A percentile compares a stretch with the other conserved stretches of the same genome.
Conservation (phyloP, 345 rosid genomes). For the Kernera saxatilis region DNA sequence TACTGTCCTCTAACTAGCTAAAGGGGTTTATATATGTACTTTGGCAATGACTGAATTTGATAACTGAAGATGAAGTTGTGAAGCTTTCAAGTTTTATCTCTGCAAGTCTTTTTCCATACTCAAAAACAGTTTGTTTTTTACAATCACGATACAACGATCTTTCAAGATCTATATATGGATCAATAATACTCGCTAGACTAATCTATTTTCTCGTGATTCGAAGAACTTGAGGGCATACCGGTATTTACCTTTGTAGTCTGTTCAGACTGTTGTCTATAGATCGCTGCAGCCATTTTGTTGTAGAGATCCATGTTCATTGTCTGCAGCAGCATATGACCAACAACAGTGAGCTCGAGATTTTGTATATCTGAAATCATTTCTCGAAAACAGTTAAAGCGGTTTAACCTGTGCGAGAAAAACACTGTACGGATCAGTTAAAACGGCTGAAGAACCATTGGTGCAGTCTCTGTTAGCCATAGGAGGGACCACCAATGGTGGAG, state of each 20-base stretch:
- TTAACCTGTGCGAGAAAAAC: constrained; percentile 45
- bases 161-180: neutral
- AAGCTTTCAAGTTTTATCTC: constrained; percentile 11
- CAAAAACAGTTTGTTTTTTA: neutral
- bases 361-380: neutral
- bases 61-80: neutral
- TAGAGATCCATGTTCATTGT: constrained; percentile 27
- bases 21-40: neutral
- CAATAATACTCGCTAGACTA: constrained; percentile 8
- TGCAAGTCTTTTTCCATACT: neutral
- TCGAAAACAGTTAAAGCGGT: neutral
- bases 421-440: constrained; percentile 40
- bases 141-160: neutral
- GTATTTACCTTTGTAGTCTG: constrained; percentile 37
- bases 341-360: neutral
- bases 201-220: constrained; percentile 31
- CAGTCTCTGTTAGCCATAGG: constrained; percentile 28
- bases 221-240: constrained; percentile 27
- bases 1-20: neutral
- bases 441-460: constrained; percentile 15
- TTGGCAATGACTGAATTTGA: constrained; percentile 1
- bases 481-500: constrained; percentile 31
- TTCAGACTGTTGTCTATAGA: constrained; percentile 44
- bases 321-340: constrained; percentile 10
- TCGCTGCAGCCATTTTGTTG: constrained; percentile 41